Evolutionary conservation across 768 basidiomycete genomes (phyloP).

Genomic region (Termitomyces titanicus): DNA sequence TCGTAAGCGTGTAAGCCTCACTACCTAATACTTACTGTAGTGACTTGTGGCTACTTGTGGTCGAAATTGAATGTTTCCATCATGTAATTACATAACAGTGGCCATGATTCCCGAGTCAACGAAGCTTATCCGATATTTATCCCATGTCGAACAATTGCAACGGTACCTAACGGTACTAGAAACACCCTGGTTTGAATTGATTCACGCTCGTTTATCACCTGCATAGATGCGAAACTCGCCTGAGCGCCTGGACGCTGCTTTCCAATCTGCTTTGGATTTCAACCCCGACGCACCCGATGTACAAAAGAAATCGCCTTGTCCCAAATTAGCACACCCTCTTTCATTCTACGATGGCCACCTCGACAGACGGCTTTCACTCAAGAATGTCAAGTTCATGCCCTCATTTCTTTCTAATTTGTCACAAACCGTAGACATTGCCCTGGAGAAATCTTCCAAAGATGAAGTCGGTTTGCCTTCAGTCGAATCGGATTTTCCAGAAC

Average conservation of each 20-base stretch:
- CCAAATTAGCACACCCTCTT: neutral
- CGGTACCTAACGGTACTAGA: too few species aligned
- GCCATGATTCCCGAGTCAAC: too few species aligned
- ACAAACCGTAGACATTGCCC: neutral
- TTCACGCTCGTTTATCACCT: too few species aligned
- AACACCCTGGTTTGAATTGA: too few species aligned
- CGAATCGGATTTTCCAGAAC: neutral
- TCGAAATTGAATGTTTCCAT: too few species aligned
- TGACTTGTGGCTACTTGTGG: too few species aligned
- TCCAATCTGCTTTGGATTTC: neutral
- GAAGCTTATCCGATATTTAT: too few species aligned
- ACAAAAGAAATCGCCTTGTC: neutral
- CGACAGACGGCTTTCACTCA: constrained; percentile 4
- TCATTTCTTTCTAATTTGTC: neutral
- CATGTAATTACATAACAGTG: too few species aligned
- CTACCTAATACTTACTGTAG: too few species aligned
- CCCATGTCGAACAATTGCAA: too few species aligned
- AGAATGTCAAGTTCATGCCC: neutral
- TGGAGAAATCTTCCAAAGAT: neutral
- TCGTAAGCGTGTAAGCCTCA: too few species aligned
- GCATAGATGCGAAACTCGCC: neutral
- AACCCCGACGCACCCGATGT: neutral
- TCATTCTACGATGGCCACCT: constrained; percentile 9
- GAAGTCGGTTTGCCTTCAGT: neutral
- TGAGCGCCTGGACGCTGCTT: neutral